Evolutionary conservation across 2,329 filamentous ascomycete genomes (phyloP).

Genomic region (Ophiocordyceps robertsii): DNA sequence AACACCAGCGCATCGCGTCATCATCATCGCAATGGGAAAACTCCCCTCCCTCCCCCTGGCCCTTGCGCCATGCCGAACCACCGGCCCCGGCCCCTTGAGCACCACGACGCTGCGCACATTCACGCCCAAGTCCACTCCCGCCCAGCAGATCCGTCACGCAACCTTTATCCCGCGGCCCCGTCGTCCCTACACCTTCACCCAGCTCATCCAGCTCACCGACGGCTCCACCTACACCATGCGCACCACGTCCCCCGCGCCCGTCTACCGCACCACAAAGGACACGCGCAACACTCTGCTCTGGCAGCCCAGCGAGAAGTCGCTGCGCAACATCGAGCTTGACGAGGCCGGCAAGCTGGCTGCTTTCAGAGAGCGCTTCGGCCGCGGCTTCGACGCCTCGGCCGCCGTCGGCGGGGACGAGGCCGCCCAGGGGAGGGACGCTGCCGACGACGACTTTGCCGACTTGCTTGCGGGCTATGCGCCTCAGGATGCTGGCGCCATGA

Average conservation of each 20-base stretch:
- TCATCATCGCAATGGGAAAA: neutral
- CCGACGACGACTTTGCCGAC: conserved; percentile 27
- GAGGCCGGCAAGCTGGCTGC: conserved; percentile 82
- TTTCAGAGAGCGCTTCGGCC: conserved; percentile 75
- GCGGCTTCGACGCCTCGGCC: conserved; percentile 57
- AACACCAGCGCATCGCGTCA: neutral
- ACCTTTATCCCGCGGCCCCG: conserved; percentile 79
- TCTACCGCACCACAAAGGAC: conserved; percentile 59
- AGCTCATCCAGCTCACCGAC: conserved; percentile 84
- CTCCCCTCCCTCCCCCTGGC: neutral
- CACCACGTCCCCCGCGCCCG: conserved; percentile 55
- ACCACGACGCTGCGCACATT: neutral
- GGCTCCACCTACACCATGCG: conserved; percentile 72
- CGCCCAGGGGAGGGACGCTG: conserved; percentile 12
- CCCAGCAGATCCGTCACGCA: conserved; percentile 49
- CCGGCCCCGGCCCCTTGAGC: neutral
- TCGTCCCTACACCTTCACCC: conserved; percentile 93
- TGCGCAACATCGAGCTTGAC: conserved; percentile 85
- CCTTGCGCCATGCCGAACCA: neutral
- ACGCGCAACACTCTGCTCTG: conserved; percentile 79
- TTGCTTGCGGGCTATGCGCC: conserved; percentile 36
- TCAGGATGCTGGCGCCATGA: conserved; percentile 20
- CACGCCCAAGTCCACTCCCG: neutral
- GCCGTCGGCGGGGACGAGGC: conserved; percentile 16
- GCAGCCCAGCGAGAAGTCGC: conserved; percentile 72